phyloP scores from a whole-genome alignment of 2,329 filamentous ascomycete genomes.

The Calonectria montana region DNA sequence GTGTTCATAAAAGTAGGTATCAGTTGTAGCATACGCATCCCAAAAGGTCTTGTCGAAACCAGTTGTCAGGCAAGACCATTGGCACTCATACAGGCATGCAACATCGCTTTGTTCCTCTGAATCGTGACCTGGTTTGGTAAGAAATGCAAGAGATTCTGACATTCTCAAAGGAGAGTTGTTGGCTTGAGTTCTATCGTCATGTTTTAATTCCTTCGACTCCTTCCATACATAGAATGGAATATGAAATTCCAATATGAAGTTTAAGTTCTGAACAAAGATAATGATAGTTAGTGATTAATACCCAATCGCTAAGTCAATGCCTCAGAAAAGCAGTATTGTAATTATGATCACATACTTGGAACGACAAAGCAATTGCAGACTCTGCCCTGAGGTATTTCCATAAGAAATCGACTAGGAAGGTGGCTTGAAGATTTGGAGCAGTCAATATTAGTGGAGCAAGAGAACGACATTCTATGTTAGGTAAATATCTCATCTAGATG shows the following conservation, averaged over 20 bases:
- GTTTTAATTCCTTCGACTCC: neutral
- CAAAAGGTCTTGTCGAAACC: neutral
- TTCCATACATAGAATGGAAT: neutral
- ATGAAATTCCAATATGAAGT: neutral
- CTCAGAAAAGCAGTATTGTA: no score
- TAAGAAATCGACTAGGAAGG: neutral
- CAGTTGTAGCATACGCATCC: neutral
- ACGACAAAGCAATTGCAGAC: neutral
- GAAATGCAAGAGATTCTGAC: neutral
- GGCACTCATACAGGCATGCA: constrained; percentile 1
- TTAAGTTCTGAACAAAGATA: neutral
- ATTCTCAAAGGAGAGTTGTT: neutral
- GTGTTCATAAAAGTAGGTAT: constrained; percentile 13
- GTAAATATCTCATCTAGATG: neutral
- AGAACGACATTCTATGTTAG: neutral
- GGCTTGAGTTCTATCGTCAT: neutral
- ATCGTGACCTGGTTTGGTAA: neutral
- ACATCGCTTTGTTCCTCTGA: neutral
- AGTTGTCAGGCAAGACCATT: constrained; percentile 7
- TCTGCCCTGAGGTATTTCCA: neutral
- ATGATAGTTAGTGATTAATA: neutral
- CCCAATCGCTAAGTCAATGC: neutral
- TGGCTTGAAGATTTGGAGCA: neutral
- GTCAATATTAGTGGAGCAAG: neutral
- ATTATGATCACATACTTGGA: neutral